A percentile compares a stretch with the other conserved stretches of the same genome.
Evolutionary conservation across 163 green algal genomes (phyloP).

Genomic region (Scenedesmus sp.): DNA sequence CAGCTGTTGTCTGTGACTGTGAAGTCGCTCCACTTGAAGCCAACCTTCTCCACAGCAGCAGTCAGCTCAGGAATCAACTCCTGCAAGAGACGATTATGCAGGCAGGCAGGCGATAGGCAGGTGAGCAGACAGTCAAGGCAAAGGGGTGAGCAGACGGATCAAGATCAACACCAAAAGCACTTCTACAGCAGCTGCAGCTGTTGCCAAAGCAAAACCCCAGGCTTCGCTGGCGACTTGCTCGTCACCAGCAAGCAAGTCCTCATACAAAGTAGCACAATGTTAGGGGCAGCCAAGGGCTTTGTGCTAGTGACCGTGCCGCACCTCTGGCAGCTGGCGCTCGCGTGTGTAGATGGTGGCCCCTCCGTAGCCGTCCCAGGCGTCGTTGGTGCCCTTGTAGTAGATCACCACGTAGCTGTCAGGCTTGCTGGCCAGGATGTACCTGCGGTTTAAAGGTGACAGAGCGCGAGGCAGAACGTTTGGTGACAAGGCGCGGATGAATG

Average conservation of each 20-base stretch:
- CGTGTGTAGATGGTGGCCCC: slow-evolving; percentile 86
- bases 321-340: slow-evolving; percentile 43
- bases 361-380: slow-evolving; percentile 91
- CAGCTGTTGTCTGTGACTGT: slow-evolving; percentile 86
- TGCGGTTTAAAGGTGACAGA: slow-evolving; percentile 55
- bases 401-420: slow-evolving; percentile 87
- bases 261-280: background rate
- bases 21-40: slow-evolving; percentile 80
- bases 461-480: too few species aligned
- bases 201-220: too few species aligned
- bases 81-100: slow-evolving; percentile 6
- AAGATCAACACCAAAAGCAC: too few species aligned
- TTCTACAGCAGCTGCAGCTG: too few species aligned
- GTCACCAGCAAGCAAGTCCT: background rate
- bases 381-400: slow-evolving; percentile 93
- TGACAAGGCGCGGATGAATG: too few species aligned
- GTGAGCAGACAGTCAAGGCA: too few species aligned
- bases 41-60: slow-evolving; percentile 63
- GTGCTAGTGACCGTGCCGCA: background rate
- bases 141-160: too few species aligned
- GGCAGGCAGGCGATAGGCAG: background rate
- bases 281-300: background rate
- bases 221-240: too few species aligned
- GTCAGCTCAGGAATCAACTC: slow-evolving; percentile 77
- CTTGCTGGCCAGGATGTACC: slow-evolving; percentile 85